phyloP scores from a whole-genome alignment of 352 stramenopile genomes.

The Pythium rishiriense region DNA sequence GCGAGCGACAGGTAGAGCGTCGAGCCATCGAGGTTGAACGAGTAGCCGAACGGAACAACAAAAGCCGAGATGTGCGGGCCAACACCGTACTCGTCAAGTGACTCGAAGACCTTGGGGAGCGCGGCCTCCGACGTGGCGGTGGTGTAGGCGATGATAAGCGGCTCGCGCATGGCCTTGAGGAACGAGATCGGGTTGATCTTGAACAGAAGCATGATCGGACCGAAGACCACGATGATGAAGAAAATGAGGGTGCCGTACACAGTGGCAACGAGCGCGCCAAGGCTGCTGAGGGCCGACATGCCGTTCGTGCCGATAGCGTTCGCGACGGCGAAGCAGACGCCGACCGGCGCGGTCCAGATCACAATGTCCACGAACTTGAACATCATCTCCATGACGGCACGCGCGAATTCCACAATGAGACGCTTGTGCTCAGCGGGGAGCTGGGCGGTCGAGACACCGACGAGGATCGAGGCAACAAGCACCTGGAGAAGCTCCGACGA shows the following conservation, averaged over 20 bases:
- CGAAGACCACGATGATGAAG: slow-evolving; percentile 55
- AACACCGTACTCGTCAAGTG: slow-evolving; percentile 51
- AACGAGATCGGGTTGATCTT: slow-evolving; percentile 51
- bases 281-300: slow-evolving; percentile 37
- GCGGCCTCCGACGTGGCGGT: slow-evolving; percentile 54
- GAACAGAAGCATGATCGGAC: slow-evolving; percentile 39
- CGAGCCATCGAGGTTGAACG: slow-evolving; percentile 63
- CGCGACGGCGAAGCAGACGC: slow-evolving; percentile 58
- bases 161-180: slow-evolving; percentile 45
- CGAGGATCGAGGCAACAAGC: slow-evolving; percentile 47
- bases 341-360: slow-evolving; percentile 59
- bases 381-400: slow-evolving; percentile 60
- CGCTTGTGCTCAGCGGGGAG: slow-evolving; percentile 38
- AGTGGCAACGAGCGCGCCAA: slow-evolving; percentile 44
- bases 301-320: slow-evolving; percentile 53
- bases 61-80: slow-evolving; percentile 49
- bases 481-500: slow-evolving; percentile 63
- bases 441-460: slow-evolving; percentile 39
- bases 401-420: slow-evolving; percentile 42
- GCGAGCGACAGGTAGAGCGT: slow-evolving; percentile 53
- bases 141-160: slow-evolving; percentile 57
- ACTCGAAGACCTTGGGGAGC: slow-evolving; percentile 57
- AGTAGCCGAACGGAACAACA: slow-evolving; percentile 62
- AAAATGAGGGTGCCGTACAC: slow-evolving; percentile 52
- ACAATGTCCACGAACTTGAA: slow-evolving; percentile 72